Evolutionary conservation across 352 stramenopile species (phyloP), one percentile per base, ranked within the genome.

Genomic region (Globisporangium megalacanthum): DNA sequence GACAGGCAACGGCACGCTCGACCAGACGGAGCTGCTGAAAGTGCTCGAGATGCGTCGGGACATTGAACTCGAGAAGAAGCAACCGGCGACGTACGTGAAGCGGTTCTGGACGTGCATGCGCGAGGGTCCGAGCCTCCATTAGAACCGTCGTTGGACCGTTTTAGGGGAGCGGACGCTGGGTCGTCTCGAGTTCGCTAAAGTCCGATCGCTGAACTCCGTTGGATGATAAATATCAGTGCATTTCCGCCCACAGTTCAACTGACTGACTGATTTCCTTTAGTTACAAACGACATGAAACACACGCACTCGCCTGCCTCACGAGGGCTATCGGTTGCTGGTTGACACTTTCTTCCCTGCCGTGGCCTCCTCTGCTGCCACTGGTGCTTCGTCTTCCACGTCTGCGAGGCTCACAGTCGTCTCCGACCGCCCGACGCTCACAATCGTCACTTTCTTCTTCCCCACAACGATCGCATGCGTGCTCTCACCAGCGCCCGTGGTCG

Each of bases 1-100:
- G 46, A 9, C 17, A 88, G 78, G 63, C 9, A 88, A 86, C 42
- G 77, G 80, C 36, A 87, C 80, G 7, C 64, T 90, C 52, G 76
- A 90, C 58, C 72, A 79, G 22, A 65, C 72, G 9, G 80, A 90
- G 64, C 60, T 90, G 10, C 74, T 90, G 56, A 85, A 83, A 52
- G 68, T 87, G 33, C 66, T 90, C 25, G 75, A 86, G 60, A 82
- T 82, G 68, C 76, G 77, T 13, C 79, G 70, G 46, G 73, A 68
- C 39, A 70, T 86, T 35, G 65, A 85, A 41, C 60, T 87, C 22
- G 64, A 80, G 33, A 68, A 83, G 36, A 65, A 60, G 52, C 36
- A 49, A 7, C 52, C 59, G 17, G 52, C 55, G 53, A 52, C 59
- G 20, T 25, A 33, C n/a, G 14, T 65, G n/a, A 60, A 65, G 48